Evolutionary conservation across 2,329 filamentous ascomycete genomes (phyloP).

Genomic region (Calcarisporium arbuscula): DNA sequence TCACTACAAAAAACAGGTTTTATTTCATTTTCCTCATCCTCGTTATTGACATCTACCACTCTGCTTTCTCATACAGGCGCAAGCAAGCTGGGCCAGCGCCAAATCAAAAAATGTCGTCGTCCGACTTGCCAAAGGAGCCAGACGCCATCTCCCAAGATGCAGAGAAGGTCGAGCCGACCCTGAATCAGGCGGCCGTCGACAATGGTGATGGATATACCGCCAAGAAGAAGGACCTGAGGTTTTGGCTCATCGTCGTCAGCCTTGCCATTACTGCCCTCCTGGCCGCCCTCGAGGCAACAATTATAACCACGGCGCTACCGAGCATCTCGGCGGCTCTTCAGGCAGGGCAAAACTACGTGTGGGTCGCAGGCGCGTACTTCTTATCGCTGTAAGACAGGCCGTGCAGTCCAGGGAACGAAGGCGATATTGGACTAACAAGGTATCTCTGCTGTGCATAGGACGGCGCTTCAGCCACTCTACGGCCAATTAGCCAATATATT

Average conservation of each 20-base stretch:
- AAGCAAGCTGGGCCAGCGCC: too few relatives aligned
- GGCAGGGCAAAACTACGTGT: slow-evolving; percentile 3
- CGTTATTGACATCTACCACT: too few relatives aligned
- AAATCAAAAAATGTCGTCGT: too few relatives aligned
- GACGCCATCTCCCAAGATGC: too few relatives aligned
- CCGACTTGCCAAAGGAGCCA: too few relatives aligned
- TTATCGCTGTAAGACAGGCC: slow-evolving; percentile 31
- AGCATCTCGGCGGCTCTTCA: slow-evolving; percentile 19
- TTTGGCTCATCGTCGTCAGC: slow-evolving; percentile 11
- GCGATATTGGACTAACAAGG: not conserved
- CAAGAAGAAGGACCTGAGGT: not conserved
- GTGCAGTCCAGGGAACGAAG: slow-evolving; percentile 11
- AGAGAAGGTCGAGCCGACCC: too few relatives aligned
- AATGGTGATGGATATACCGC: too few relatives aligned
- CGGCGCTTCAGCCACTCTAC: slow-evolving; percentile 21
- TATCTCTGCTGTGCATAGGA: slow-evolving; percentile 2
- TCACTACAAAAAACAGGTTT: too few relatives aligned
- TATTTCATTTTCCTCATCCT: too few relatives aligned
- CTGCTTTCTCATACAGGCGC: too few relatives aligned
- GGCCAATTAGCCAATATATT: slow-evolving; percentile 45
- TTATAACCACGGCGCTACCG: slow-evolving; percentile 52
- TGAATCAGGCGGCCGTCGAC: too few relatives aligned
- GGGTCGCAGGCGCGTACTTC: slow-evolving; percentile 5
- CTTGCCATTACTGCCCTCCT: slow-evolving; percentile 25
- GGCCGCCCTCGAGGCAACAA: slow-evolving; percentile 41